A percentile compares a stretch with the other conserved stretches of the same genome.
Conservation (phyloP, 2,329 filamentous ascomycete genomes). For the Sphaerulina populicola region DNA sequence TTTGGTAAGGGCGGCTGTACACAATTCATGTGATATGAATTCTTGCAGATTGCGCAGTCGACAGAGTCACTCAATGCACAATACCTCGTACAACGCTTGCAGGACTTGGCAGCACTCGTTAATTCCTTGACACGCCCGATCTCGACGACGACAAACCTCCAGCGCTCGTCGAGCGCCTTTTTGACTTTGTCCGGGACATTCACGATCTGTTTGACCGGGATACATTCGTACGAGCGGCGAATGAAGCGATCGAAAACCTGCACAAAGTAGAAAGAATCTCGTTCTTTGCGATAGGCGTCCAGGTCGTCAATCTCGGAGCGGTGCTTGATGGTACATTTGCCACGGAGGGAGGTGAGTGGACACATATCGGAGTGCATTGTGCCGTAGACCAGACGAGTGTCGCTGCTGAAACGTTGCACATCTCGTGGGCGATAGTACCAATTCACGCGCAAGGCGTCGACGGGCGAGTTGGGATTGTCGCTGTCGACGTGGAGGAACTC, state of each 20-base stretch:
- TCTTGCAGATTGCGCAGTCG: constrained; percentile 87
- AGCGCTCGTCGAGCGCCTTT: constrained; percentile 88
- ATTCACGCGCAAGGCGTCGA: constrained; percentile 87
- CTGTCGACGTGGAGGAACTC: constrained; percentile 80
- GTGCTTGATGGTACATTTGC: constrained; percentile 86
- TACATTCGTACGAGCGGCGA: constrained; percentile 93
- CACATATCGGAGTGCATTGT: constrained; percentile 98
- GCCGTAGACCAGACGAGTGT: constrained; percentile 84
- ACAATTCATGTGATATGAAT: constrained; percentile 98
- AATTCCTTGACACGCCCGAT: constrained; percentile 88
- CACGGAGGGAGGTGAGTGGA: constrained; percentile 81
- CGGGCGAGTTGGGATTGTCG: constrained; percentile 58
- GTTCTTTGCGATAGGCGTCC: constrained; percentile 72
- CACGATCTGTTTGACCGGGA: constrained; percentile 83
- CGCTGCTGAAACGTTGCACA: constrained; percentile 82
- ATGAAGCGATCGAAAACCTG: constrained; percentile 98
- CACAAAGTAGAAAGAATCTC: constrained; percentile 92
- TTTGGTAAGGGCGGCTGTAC: constrained; percentile 85
- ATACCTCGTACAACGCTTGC: constrained; percentile 84
- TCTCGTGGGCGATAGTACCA: constrained; percentile 98
- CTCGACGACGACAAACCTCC: constrained; percentile 94
- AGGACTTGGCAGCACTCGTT: constrained; percentile 90
- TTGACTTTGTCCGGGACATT: constrained; percentile 95
- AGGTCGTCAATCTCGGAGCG: constrained; percentile 75
- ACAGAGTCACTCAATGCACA: constrained; percentile 94